Conservation (phyloP, 2,329 filamentous ascomycete genomes). For the Dactylella cylindrospora region DNA sequence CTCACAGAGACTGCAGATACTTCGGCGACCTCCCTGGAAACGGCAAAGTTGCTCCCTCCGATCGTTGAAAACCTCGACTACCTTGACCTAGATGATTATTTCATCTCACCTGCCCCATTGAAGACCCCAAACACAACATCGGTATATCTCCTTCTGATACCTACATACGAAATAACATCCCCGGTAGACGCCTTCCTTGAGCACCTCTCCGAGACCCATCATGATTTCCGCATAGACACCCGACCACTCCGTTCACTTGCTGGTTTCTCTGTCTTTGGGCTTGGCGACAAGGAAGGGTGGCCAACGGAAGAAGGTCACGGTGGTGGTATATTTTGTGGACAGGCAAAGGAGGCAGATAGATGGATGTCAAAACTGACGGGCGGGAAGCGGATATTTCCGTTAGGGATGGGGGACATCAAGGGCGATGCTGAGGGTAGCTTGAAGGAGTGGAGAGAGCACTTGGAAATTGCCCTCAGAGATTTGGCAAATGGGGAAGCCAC, state of each 20-base stretch:
- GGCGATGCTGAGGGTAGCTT: conserved; percentile 61
- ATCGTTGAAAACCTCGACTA: conserved; percentile 76
- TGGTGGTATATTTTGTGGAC: conserved; percentile 66
- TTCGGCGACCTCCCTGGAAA: conserved; percentile 32
- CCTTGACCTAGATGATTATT: conserved; percentile 90
- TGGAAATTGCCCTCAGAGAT: conserved; percentile 69
- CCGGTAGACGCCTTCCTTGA: conserved; percentile 84
- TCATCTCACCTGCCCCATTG: conserved; percentile 70
- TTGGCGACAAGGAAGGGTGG: conserved; percentile 90
- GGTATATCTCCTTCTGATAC: conserved; percentile 82
- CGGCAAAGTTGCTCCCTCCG: conserved; percentile 58
- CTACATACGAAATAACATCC: conserved; percentile 93
- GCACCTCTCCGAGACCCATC: conserved; percentile 86
- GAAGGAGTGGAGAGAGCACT: conserved; percentile 74
- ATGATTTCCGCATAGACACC: conserved; percentile 95
- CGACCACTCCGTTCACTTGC: conserved; percentile 73
- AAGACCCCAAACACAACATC: conserved; percentile 58
- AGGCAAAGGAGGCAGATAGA: conserved; percentile 84
- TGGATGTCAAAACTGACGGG: conserved; percentile 97
- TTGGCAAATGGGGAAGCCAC: conserved; percentile 45
- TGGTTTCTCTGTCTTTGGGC: conserved; percentile 91
- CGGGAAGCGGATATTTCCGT: conserved; percentile 70
- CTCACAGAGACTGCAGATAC: neutral
- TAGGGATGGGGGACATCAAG: conserved; percentile 78
- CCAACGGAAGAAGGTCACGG: conserved; percentile 78